Evolutionary conservation across 2,329 filamentous ascomycete species (phyloP).

Genomic region (Claviceps arundinis): DNA sequence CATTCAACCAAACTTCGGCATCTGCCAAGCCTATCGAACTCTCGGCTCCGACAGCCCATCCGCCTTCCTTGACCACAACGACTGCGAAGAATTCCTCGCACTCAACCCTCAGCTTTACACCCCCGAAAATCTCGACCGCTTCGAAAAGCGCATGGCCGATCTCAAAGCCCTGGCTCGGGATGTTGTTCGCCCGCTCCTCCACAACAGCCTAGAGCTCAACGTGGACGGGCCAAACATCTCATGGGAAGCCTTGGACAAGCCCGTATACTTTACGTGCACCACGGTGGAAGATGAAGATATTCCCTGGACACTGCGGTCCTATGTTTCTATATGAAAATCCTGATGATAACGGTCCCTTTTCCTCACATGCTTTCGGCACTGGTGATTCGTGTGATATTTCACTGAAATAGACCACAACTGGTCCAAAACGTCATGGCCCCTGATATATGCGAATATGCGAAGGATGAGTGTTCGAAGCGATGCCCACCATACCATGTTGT

Average conservation of each 20-base stretch:
- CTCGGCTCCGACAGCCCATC: constrained; percentile 49
- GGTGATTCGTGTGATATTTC: too few species aligned
- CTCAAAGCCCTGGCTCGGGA: constrained; percentile 74
- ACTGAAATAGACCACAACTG: too few species aligned
- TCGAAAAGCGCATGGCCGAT: constrained; percentile 80
- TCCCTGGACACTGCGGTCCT: constrained; percentile 26
- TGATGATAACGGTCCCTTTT: too few species aligned
- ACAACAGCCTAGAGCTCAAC: constrained; percentile 73
- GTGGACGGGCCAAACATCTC: constrained; percentile 28
- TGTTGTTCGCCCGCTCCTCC: constrained; percentile 72
- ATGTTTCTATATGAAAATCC: too few species aligned
- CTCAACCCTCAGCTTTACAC: constrained; percentile 70
- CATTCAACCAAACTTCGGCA: constrained; percentile 31
- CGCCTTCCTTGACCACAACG: constrained; percentile 67
- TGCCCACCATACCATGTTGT: too few species aligned
- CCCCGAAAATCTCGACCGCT: constrained; percentile 70
- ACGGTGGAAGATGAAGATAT: constrained; percentile 34
- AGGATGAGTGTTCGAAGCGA: too few species aligned
- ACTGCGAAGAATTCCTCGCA: constrained; percentile 83
- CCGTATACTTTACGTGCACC: constrained; percentile 39
- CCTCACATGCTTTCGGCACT: too few species aligned
- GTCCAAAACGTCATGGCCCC: too few species aligned
- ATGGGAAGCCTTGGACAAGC: constrained; percentile 21
- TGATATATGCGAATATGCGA: too few species aligned
- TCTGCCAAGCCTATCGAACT: constrained; percentile 64